A percentile compares a stretch with the other conserved stretches of the same genome.
Conservation (phyloP, 768 basidiomycete species). For the Macrocybe gigantea region DNA sequence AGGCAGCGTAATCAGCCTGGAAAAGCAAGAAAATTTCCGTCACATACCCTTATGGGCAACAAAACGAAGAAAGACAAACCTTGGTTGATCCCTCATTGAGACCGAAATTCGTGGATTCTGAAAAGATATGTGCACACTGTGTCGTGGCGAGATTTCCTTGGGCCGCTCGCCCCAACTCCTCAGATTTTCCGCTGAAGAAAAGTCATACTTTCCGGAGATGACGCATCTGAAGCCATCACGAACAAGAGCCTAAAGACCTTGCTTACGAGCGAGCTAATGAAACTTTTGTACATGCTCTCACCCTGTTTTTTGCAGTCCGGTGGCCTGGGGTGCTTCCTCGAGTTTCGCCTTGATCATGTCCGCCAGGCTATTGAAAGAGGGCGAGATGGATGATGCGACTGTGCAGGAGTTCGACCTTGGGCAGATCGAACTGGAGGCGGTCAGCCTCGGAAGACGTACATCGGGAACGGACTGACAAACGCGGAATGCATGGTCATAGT, state of each 20-base stretch:
- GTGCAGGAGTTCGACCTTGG: background rate
- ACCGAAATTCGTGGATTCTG: conserved; percentile 15
- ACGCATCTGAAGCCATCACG: conserved; percentile 30
- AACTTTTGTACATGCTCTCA: conserved; percentile 2
- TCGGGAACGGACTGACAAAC: background rate
- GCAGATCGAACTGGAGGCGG: background rate
- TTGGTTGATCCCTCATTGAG: conserved; percentile 9
- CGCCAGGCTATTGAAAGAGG: conserved; percentile 1
- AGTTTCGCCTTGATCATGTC: conserved; percentile 1
- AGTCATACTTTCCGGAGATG: conserved; percentile 21
- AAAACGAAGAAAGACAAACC: conserved; percentile 10
- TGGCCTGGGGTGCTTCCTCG: conserved; percentile 2
- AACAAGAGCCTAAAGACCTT: conserved; percentile 21
- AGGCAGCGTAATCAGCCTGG: conserved; percentile 17
- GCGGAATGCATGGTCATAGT: background rate
- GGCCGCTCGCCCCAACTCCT: background rate
- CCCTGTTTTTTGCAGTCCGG: conserved; percentile 3
- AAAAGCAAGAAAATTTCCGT: conserved; percentile 2
- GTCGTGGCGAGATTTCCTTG: conserved; percentile 3
- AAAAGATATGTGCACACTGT: conserved; percentile 23
- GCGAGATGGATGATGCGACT: background rate
- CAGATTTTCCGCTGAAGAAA: conserved; percentile 8
- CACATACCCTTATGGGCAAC: too few relatives aligned
- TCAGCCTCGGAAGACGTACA: background rate
- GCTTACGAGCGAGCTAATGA: background rate